Conservation (phyloP, 257 asterid genomes). For the Solanum sitiens region DNA sequence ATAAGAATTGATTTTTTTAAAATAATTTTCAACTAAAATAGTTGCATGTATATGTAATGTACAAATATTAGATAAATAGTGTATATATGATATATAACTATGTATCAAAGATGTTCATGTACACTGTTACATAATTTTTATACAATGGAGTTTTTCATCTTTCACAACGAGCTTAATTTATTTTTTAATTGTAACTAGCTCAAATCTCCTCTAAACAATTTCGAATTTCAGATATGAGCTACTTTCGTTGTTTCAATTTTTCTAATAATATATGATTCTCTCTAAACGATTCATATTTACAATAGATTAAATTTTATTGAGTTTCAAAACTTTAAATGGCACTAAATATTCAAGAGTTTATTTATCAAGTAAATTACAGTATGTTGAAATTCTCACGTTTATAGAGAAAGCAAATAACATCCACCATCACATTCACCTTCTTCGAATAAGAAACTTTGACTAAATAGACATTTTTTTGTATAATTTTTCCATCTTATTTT, state of each 20-base stretch:
- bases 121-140: not conserved
- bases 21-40: not conserved
- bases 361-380: not conserved
- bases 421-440: not conserved
- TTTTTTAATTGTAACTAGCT: too few relatives aligned
- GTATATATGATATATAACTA: not conserved
- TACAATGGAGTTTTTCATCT: not conserved
- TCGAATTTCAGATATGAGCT: too few relatives aligned
- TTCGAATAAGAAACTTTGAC: not conserved
- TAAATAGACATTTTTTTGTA: too few relatives aligned
- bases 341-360: too few relatives aligned
- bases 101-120: not conserved
- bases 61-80: not conserved
- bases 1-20: too few relatives aligned
- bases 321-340: not conserved
- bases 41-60: not conserved
- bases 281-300: too few relatives aligned
- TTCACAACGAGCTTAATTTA: not conserved
- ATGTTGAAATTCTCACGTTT: not conserved
- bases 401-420: not conserved
- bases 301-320: not conserved
- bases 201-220: not conserved
- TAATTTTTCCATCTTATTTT: not conserved
- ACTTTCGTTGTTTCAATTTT: not conserved
- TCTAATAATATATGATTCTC: not conserved